phyloP scores from a whole-genome alignment of 345 rosid genomes.

The Ceriops decandra region DNA sequence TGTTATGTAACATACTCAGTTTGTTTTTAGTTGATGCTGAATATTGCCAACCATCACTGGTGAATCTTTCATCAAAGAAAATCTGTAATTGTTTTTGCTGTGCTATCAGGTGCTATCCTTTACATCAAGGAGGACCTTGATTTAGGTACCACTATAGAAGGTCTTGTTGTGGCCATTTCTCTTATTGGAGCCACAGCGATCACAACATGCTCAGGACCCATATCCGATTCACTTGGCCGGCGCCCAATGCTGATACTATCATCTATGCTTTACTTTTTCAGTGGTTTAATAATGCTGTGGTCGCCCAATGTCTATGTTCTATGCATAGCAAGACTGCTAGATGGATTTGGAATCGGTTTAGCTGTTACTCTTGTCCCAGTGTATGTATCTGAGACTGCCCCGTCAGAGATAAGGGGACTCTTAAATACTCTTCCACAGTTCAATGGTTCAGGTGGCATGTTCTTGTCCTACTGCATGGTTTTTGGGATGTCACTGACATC shows the following conservation, averaged over 20 bases:
- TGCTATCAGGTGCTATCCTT: constrained; percentile 67
- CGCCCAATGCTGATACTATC: constrained; percentile 90
- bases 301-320: constrained; percentile 86
- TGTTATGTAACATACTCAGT: background rate
- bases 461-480: constrained; percentile 86
- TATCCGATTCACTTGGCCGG: constrained; percentile 93
- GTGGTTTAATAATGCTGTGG: constrained; percentile 92
- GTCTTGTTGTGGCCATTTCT: constrained; percentile 92
- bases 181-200: constrained; percentile 85
- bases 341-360: constrained; percentile 91
- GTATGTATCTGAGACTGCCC: constrained; percentile 95
- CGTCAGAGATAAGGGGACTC: constrained; percentile 84
- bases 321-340: constrained; percentile 72
- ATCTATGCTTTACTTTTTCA: constrained; percentile 65
- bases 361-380: constrained; percentile 89
- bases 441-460: constrained; percentile 93
- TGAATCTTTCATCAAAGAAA: constrained; percentile 7
- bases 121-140: constrained; percentile 73
- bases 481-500: constrained; percentile 70
- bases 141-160: constrained; percentile 65
- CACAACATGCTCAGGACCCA: constrained; percentile 90
- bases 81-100: constrained; percentile 5
- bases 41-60: background rate
- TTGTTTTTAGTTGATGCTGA: background rate
- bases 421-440: constrained; percentile 94